A percentile compares a stretch with the other conserved stretches of the same genome.
These are phyloP conservation scores for Sphaerulina vaccinii DNA, from an alignment of 2,329 filamentous ascomycete genomes.

Conservation along the genomic window DNA sequence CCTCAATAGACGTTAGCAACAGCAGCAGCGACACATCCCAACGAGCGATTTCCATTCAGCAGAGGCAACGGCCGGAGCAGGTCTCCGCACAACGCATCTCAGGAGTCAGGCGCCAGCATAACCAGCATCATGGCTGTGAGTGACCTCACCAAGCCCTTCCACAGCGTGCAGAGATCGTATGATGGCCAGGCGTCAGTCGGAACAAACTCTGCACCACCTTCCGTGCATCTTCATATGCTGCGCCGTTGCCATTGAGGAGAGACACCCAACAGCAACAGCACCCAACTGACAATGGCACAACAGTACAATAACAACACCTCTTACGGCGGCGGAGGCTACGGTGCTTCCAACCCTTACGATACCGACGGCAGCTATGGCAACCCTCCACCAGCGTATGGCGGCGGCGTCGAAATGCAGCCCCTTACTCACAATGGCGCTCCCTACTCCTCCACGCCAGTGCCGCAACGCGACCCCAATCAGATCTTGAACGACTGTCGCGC, in stretches of 20 bases:
- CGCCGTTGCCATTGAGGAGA: slow-evolving; percentile 5
- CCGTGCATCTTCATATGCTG: neutral
- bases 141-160: slow-evolving; percentile 8
- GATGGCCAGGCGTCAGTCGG: slow-evolving; percentile 1
- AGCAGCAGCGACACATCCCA: neutral
- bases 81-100: neutral
- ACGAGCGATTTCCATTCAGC: too few relatives aligned
- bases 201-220: neutral
- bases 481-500: slow-evolving; percentile 83
- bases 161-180: slow-evolving; percentile 1
- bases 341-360: slow-evolving; percentile 57
- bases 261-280: neutral
- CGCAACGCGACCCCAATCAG: slow-evolving; percentile 62
- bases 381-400: slow-evolving; percentile 33
- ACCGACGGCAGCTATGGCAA: slow-evolving; percentile 35
- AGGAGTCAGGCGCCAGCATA: slow-evolving; percentile 18
- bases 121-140: slow-evolving; percentile 19
- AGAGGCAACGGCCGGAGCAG: neutral
- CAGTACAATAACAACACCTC: slow-evolving; percentile 30
- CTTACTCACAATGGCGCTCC: slow-evolving; percentile 42
- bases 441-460: slow-evolving; percentile 26
- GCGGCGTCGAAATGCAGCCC: slow-evolving; percentile 67
- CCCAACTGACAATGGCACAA: slow-evolving; percentile 23
- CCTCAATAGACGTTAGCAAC: neutral
- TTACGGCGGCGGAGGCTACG: slow-evolving; percentile 46